These are phyloP conservation scores for Hypoxylon sp. DNA, from an alignment of 2,329 filamentous ascomycete species.

Conservation along the genomic window DNA sequence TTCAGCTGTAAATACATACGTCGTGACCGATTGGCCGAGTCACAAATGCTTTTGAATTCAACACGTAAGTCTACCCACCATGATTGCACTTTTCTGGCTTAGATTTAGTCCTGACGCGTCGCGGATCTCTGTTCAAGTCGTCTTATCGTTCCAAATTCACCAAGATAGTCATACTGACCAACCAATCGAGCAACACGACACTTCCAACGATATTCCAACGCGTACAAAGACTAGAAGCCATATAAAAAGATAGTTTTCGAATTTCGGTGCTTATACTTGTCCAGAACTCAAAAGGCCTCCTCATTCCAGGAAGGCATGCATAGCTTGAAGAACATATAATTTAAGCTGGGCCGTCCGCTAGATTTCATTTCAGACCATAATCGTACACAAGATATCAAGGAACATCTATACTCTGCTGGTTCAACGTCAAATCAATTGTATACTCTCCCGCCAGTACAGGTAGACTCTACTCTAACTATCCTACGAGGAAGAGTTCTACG, in stretches of 20 bases:
- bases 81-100: neutral
- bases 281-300: neutral
- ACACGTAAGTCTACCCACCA: constrained; percentile 4
- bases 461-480: too few species aligned
- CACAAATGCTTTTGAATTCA: neutral
- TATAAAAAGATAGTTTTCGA: neutral
- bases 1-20: constrained; percentile 9
- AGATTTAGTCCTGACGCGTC: neutral
- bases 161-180: neutral
- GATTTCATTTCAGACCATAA: neutral
- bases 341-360: neutral
- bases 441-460: too few species aligned
- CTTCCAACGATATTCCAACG: neutral
- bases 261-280: neutral
- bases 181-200: constrained; percentile 10
- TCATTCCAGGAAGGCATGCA: neutral
- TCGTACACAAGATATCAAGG: neutral
- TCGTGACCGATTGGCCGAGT: neutral
- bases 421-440: too few species aligned
- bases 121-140: neutral
- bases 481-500: too few species aligned
- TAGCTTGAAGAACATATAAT: neutral
- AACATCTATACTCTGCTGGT: too few species aligned
- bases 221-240: neutral
- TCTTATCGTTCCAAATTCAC: neutral